These are phyloP conservation scores for Cercospora sojina DNA, from an alignment of 2,329 filamentous ascomycete genomes.

Conservation along the genomic window DNA sequence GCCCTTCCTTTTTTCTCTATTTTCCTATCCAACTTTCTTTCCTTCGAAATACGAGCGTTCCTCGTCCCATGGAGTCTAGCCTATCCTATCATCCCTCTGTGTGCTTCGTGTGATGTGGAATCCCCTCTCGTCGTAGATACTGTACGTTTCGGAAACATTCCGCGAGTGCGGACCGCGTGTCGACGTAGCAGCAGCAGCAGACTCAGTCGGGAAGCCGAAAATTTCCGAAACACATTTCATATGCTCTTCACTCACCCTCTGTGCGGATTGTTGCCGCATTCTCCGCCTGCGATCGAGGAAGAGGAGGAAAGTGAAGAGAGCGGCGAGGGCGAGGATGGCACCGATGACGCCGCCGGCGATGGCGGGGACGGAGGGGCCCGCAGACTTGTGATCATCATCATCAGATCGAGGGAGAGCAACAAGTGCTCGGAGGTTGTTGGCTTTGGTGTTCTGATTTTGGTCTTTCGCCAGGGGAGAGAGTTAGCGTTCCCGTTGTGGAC, in stretches of 20 bases:
- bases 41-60: too few species aligned
- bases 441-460: neutral
- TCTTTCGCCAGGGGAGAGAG: neutral
- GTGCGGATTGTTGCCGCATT: neutral
- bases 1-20: too few species aligned
- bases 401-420: neutral
- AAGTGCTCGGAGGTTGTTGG: neutral
- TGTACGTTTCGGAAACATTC: neutral
- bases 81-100: neutral
- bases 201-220: neutral
- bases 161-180: neutral
- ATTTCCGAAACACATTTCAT: neutral
- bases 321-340: neutral
- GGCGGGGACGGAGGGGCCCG: neutral
- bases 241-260: neutral
- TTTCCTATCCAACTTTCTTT: too few species aligned
- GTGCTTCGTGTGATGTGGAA: neutral
- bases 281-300: neutral
- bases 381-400: neutral
- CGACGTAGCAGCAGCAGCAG: neutral
- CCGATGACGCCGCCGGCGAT: neutral
- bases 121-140: neutral
- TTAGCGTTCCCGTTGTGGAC: neutral
- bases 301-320: neutral
- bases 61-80: neutral